Conservation (phyloP, 148 eudicot species). For the Pouteria glomerata region DNA sequence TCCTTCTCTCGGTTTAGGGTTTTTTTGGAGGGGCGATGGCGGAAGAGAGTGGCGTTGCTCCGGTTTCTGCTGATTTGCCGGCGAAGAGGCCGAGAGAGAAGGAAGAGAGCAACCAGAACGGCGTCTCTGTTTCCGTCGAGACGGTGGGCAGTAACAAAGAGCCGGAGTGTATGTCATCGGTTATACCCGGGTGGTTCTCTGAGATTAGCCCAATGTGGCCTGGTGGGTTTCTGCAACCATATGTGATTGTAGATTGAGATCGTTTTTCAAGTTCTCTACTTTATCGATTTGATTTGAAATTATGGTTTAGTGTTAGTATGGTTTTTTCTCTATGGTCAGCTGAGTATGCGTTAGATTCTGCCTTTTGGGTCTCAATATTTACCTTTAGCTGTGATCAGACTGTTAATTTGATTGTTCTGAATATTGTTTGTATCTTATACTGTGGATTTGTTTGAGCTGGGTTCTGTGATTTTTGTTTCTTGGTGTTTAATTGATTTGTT, state of each 20-base stretch:
- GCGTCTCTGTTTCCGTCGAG: constrained; percentile 17
- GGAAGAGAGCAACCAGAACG: constrained; percentile 16
- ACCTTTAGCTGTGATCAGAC: too few species aligned
- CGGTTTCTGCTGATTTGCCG: constrained; percentile 33
- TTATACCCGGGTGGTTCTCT: constrained; percentile 94
- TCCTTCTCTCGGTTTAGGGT: neutral
- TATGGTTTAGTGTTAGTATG: neutral
- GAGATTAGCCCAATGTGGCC: constrained; percentile 99
- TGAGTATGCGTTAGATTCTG: too few species aligned
- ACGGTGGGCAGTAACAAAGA: constrained; percentile 13
- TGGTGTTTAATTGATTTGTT: too few species aligned
- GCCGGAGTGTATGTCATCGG: constrained; percentile 39
- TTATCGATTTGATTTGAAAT: neutral
- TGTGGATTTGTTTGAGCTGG: too few species aligned
- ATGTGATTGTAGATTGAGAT: neutral
- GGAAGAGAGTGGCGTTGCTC: constrained; percentile 18
- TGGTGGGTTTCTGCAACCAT: constrained; percentile 28
- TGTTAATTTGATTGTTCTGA: too few species aligned
- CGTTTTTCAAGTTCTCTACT: neutral
- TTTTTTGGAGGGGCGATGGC: constrained; percentile 21
- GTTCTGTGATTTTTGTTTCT: too few species aligned
- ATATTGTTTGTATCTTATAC: too few species aligned
- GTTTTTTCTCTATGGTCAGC: too few species aligned
- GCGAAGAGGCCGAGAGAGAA: constrained; percentile 38
- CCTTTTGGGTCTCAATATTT: too few species aligned